Conservation (phyloP, 2,329 filamentous ascomycete genomes). For the Sclerotinia minor region DNA sequence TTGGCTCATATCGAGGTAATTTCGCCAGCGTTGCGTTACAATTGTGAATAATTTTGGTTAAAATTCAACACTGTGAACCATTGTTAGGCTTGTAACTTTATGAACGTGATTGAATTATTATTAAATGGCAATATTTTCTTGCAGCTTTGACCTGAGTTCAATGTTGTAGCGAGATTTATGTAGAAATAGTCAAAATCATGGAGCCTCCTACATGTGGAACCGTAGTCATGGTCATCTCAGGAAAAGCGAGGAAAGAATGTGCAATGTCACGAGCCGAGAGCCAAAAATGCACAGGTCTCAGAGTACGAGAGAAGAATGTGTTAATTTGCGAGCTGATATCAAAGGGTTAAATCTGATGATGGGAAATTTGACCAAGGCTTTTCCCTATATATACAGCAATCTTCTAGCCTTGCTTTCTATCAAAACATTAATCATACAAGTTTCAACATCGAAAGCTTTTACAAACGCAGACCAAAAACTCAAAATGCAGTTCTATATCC, state of each 20-base stretch:
- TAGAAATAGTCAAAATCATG: background rate
- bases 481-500: constrained; percentile 7
- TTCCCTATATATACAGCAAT: background rate
- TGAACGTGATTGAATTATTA: background rate
- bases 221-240: background rate
- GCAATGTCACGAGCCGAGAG: background rate
- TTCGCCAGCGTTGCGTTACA: background rate
- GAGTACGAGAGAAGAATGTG: too few relatives aligned
- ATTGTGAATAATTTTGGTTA: background rate
- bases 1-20: background rate
- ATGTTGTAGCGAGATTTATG: too few relatives aligned
- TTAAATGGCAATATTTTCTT: background rate
- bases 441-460: background rate
- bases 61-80: background rate
- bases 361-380: too few relatives aligned
- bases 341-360: too few relatives aligned
- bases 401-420: background rate
- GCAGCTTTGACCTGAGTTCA: background rate
- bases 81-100: background rate
- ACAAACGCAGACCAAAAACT: background rate
- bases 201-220: background rate
- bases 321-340: too few relatives aligned
- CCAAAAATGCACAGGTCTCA: background rate
- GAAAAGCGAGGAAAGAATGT: background rate
- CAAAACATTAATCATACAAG: background rate